Conservation (phyloP, 441 rosid species). For the Populus hybrid region DNA sequence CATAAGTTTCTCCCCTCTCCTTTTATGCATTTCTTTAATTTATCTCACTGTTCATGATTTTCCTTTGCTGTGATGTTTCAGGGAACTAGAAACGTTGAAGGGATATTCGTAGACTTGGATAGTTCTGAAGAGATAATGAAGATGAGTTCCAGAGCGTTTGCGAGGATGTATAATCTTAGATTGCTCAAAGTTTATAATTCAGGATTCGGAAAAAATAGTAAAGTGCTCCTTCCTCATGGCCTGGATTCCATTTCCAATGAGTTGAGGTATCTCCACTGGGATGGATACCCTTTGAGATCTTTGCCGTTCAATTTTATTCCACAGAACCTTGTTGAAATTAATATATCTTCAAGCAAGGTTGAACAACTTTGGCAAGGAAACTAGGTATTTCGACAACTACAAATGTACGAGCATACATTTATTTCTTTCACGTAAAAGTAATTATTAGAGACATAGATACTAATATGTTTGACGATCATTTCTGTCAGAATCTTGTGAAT, state of each 20-base stretch:
- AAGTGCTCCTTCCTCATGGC: background rate
- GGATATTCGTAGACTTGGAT: background rate
- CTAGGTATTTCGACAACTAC: background rate
- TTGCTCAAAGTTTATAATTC: background rate
- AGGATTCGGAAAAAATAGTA: background rate
- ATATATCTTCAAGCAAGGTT: background rate
- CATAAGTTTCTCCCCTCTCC: background rate
- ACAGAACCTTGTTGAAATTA: slow-evolving; percentile 5
- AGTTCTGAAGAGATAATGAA: background rate
- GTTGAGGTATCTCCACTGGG: background rate
- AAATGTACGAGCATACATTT: background rate
- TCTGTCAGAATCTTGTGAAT: slow-evolving; percentile 1
- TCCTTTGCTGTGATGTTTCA: background rate
- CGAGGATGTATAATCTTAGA: too few species aligned
- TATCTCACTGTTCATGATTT: background rate
- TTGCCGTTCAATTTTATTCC: background rate
- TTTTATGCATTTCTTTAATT: too few species aligned
- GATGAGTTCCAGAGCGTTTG: background rate
- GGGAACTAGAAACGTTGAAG: background rate
- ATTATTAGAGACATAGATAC: background rate
- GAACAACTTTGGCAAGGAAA: slow-evolving; percentile 2
- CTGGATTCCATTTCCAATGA: background rate
- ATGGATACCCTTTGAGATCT: background rate
- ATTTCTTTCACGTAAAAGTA: background rate
- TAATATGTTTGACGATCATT: background rate